phyloP scores from a whole-genome alignment of 106 monocot genomes.

The Dioscorea alata region DNA sequence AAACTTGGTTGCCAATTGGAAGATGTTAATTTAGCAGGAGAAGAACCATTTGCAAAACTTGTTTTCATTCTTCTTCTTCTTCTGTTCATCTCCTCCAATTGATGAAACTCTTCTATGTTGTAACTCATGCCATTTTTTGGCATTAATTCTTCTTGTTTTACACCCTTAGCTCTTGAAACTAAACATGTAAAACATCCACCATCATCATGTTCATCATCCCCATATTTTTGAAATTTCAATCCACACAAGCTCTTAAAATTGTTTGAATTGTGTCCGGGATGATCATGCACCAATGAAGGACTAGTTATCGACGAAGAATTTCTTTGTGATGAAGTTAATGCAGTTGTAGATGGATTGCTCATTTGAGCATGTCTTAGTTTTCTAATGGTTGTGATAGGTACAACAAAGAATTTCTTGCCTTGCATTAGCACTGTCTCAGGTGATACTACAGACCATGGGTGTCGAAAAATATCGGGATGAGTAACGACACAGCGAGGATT shows the following conservation, averaged over 20 bases:
- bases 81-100: background rate
- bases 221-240: too few species aligned
- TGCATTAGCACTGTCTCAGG: background rate
- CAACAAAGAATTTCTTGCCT: conserved; percentile 1
- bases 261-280: too few species aligned
- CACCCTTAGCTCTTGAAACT: too few species aligned
- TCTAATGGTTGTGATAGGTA: background rate
- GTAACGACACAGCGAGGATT: background rate
- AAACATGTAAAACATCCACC: too few species aligned
- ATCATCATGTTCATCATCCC: too few species aligned
- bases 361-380: background rate
- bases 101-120: too few species aligned
- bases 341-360: background rate
- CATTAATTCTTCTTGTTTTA: too few species aligned
- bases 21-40: background rate
- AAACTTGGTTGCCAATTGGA: background rate
- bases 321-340: too few species aligned
- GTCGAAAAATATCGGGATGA: background rate
- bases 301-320: too few species aligned
- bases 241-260: too few species aligned
- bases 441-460: background rate
- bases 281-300: too few species aligned
- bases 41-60: background rate
- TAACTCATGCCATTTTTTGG: too few species aligned
- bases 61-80: background rate